These are phyloP conservation scores for Aegilops umbellulata DNA, from an alignment of 176 grass and related monocot species.

Conservation along the genomic window DNA sequence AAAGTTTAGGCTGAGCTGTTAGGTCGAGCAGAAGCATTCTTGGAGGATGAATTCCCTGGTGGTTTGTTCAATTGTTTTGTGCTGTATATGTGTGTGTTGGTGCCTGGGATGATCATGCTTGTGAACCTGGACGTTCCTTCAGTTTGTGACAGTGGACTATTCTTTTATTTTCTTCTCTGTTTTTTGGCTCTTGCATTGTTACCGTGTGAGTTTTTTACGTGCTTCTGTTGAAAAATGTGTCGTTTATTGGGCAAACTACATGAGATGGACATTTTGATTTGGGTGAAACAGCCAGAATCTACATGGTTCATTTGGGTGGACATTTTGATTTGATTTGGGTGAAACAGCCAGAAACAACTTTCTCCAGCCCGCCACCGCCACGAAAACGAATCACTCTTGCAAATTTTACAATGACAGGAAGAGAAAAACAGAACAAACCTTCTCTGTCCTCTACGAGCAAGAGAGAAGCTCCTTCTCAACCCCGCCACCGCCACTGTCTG, in stretches of 20 bases:
- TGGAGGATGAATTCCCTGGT: conserved; percentile 20
- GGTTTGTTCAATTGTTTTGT: conserved; percentile 16
- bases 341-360: too few relatives aligned
- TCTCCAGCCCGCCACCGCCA: too few relatives aligned
- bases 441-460: too few relatives aligned
- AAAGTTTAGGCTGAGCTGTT: conserved; percentile 27
- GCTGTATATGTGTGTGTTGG: conserved; percentile 36
- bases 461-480: too few relatives aligned
- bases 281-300: not conserved
- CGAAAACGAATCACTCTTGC: too few relatives aligned
- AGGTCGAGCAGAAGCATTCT: conserved; percentile 40
- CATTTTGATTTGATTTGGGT: not conserved
- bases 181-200: conserved; percentile 19
- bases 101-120: conserved; percentile 13
- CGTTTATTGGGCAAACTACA: not conserved
- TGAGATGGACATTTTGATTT: not conserved
- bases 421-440: too few relatives aligned
- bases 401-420: too few relatives aligned
- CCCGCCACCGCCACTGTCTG: too few relatives aligned
- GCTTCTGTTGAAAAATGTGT: not conserved
- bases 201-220: not conserved
- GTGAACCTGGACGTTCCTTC: conserved; percentile 10
- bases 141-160: conserved; percentile 20
- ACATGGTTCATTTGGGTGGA: not conserved
- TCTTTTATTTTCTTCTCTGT: conserved; percentile 10